phyloP scores from a whole-genome alignment of 2,329 filamentous ascomycete species.

The Apiospora marii region DNA sequence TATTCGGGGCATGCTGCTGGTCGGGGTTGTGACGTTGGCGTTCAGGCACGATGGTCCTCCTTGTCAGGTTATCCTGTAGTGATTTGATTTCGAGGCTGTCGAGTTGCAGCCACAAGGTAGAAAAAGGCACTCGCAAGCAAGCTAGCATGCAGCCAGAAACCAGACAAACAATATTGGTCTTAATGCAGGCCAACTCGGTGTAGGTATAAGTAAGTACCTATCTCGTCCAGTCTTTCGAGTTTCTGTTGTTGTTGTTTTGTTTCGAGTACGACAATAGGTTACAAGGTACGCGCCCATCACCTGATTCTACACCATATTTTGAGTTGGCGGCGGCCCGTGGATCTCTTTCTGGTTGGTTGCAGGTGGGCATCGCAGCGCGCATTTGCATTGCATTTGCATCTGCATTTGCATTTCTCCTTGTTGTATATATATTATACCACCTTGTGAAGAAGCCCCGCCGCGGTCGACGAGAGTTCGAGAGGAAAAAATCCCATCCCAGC shows the following conservation, averaged over 20 bases:
- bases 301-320: neutral
- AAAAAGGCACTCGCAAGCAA: neutral
- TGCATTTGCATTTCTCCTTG: neutral
- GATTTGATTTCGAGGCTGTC: neutral
- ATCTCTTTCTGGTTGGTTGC: neutral
- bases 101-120: neutral
- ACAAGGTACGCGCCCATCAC: neutral
- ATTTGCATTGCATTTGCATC: neutral
- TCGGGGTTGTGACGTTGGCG: constrained; percentile 14
- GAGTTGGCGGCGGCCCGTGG: neutral
- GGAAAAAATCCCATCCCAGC: neutral
- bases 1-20: neutral
- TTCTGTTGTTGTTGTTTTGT: neutral
- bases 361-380: neutral
- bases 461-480: neutral
- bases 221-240: neutral
- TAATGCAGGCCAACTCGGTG: neutral
- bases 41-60: constrained; percentile 7
- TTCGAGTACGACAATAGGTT: neutral
- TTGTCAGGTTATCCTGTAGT: neutral
- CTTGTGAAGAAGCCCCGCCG: neutral
- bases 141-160: neutral
- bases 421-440: neutral
- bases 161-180: neutral
- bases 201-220: neutral